Conservation (phyloP, 169 alveolate species). For the Babesia bigemina region DNA sequence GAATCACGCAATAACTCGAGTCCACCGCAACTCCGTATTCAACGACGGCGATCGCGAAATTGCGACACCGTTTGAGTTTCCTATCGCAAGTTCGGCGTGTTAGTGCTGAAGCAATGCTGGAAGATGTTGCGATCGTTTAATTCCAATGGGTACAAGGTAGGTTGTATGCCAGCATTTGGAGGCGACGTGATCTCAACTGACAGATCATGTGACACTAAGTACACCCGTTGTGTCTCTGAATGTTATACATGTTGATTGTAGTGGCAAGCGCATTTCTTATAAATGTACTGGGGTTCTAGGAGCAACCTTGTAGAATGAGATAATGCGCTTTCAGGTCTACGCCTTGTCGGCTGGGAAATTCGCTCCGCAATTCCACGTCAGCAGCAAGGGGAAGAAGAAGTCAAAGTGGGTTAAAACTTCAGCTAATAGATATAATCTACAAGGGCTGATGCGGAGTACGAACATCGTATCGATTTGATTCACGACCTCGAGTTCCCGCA, state of each 20-base stretch:
- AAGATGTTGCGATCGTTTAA: slow-evolving; percentile 62
- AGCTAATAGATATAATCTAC: background rate
- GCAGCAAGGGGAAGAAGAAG: slow-evolving; percentile 28
- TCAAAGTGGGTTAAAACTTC: slow-evolving; percentile 24
- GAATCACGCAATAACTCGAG: background rate
- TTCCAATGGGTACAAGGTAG: slow-evolving; percentile 67
- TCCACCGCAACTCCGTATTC: background rate
- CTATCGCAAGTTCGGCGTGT: no score
- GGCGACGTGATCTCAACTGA: no score
- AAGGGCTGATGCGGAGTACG: slow-evolving; percentile 53
- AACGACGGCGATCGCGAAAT: no score
- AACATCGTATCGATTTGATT: slow-evolving; percentile 68
- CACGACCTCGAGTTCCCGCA: slow-evolving; percentile 80
- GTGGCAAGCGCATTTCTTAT: no score
- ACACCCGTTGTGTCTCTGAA: no score
- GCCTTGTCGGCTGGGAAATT: slow-evolving; percentile 67
- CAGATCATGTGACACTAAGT: no score
- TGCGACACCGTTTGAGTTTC: no score
- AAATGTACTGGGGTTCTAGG: background rate
- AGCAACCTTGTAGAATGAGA: background rate
- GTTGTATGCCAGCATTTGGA: background rate
- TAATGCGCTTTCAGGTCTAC: slow-evolving; percentile 33
- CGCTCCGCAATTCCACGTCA: slow-evolving; percentile 54
- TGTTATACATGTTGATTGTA: no score
- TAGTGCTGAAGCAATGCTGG: background rate